A percentile compares a stretch with the other conserved stretches of the same genome.
phyloP scores from a whole-genome alignment of 306 rosid species.

The Vigna angularis region DNA sequence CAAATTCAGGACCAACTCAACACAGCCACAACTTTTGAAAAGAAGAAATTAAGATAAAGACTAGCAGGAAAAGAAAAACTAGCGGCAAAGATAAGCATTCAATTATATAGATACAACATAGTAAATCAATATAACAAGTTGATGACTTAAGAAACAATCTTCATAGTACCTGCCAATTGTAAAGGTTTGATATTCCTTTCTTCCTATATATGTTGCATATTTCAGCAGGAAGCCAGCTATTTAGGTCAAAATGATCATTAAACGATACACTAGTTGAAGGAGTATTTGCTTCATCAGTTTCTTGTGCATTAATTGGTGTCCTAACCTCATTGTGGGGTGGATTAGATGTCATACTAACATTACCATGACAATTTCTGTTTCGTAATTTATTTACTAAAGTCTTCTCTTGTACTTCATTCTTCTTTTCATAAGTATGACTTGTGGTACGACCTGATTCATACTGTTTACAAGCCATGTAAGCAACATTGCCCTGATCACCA shows the following conservation, averaged over 20 bases:
- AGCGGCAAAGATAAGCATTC: constrained; percentile 14
- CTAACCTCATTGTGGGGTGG: constrained; percentile 52
- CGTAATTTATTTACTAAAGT: constrained; percentile 43
- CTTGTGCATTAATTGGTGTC: constrained; percentile 46
- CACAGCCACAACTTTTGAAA: constrained; percentile 29
- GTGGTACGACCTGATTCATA: constrained; percentile 49
- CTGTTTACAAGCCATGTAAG: constrained; percentile 47
- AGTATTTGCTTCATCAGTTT: constrained; percentile 61
- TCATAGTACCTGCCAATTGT: constrained; percentile 85
- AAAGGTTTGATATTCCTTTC: constrained; percentile 85
- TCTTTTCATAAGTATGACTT: constrained; percentile 50
- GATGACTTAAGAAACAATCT: constrained; percentile 15
- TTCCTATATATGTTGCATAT: constrained; percentile 77
- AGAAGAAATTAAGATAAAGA: not conserved
- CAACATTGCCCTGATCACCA: constrained; percentile 44
- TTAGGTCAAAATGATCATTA: constrained; percentile 64
- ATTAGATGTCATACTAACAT: constrained; percentile 50
- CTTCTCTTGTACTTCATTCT: constrained; percentile 46
- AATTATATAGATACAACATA: constrained; percentile 22
- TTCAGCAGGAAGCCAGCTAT: constrained; percentile 87
- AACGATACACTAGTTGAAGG: constrained; percentile 70
- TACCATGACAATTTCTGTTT: constrained; percentile 47
- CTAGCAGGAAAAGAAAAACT: not conserved
- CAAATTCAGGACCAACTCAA: constrained; percentile 32
- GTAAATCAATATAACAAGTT: constrained; percentile 13